These are phyloP conservation scores for Pythium pyrilobum DNA, from an alignment of 352 stramenopile genomes.

Conservation along the genomic window DNA sequence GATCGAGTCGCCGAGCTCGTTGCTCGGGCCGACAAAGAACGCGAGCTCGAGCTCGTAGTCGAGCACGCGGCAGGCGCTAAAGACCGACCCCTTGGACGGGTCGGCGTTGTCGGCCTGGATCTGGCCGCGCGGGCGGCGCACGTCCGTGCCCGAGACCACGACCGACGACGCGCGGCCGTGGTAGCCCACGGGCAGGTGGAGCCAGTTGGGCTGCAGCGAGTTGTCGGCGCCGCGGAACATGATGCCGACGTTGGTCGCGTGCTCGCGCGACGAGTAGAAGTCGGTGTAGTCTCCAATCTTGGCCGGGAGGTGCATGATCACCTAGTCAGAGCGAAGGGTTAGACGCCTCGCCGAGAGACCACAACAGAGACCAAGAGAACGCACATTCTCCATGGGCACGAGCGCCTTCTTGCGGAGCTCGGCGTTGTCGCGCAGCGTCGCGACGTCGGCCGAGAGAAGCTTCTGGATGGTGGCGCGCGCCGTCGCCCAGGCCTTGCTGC, in stretches of 20 bases:
- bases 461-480: constrained; percentile 84
- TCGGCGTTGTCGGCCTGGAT: constrained; percentile 89
- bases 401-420: constrained; percentile 70
- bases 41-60: constrained; percentile 98
- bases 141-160: constrained; percentile 74
- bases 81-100: constrained; percentile 89
- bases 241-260: constrained; percentile 94
- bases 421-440: constrained; percentile 78
- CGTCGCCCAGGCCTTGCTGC: constrained; percentile 80
- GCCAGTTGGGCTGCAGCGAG: constrained; percentile 96
- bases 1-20: constrained; percentile 87
- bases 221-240: constrained; percentile 94
- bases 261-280: constrained; percentile 96
- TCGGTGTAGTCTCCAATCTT: constrained; percentile 97
- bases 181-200: constrained; percentile 97
- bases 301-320: constrained; percentile 90
- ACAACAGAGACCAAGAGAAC: background rate
- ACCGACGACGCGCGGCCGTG: constrained; percentile 94
- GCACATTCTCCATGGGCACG: constrained; percentile 54
- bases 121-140: constrained; percentile 89
- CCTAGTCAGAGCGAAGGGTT: background rate
- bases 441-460: constrained; percentile 73
- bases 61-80: constrained; percentile 86
- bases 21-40: constrained; percentile 91
- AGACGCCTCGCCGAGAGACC: too few relatives aligned